Evolutionary conservation across 805 yeast genomes (phyloP), one percentile per base, ranked within the genome.

Genomic region (Wickerhamiella kazuoi): DNA sequence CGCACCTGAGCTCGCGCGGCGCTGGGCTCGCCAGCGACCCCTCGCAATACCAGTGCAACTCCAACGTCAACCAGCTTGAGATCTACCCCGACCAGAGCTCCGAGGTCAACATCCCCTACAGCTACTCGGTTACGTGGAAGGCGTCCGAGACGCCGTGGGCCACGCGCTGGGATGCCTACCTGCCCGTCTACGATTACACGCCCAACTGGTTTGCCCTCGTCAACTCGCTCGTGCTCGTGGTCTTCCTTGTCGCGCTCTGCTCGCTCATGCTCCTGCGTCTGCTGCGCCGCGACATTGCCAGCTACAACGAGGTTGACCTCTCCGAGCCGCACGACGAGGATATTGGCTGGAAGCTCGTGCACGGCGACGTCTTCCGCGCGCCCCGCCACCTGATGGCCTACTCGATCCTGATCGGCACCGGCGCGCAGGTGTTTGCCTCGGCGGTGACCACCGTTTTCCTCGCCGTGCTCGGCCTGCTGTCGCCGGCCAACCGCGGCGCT

Each of bases 101-200:
- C 37, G 68, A 68, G 36, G 68, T 67, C 17, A 55, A 54, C 13
- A 93, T 87, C n/a, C 54, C 66, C 16, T 90, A 74, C 62, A 72
- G 94, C n/a, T 90, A 90, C 60, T 76, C 90, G 2, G 90, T 87
- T 16, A 62, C 56, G 28, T 90, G 87, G 67, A 56, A 61, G 17
- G 70, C 69, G 40, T 77, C 87, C 7, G 66, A 64, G 4, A 80
- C 90, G 2, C 72, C 75, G 3, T 90, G 97, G 97, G 97, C 96
- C 26, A 87, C 97, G 2, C 76, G 98, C 63, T 90, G 98, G 98
- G 98, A 90, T 59, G 82, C 83, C 59, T 90, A 90, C 56, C 66
- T 90, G 52, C 93, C 82, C 50, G 90, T 80, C 19, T 79, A 76
- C 56, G 94, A 82, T 54, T 93, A 96, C 41, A 78, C 79, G 54